Conservation (phyloP, 164 flowering plant species). For the Aristolochia californica region DNA sequence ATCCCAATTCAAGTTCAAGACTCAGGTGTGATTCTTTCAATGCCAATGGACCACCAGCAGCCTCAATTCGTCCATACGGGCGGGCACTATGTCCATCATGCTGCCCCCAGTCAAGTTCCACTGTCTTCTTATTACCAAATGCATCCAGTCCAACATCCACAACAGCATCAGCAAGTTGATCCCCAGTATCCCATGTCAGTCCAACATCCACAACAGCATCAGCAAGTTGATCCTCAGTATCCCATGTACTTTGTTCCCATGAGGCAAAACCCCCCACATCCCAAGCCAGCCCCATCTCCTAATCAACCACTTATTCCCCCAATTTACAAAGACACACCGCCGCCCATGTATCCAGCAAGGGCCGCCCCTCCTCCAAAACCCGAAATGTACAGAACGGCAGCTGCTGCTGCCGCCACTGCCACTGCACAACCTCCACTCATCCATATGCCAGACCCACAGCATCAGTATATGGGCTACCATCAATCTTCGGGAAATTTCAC, state of each 20-base stretch:
- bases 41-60: constrained; percentile 25
- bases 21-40: constrained; percentile 32
- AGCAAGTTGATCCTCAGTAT: constrained; percentile 40
- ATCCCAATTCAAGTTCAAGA: constrained; percentile 50
- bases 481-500: constrained; percentile 53
- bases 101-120: constrained; percentile 42
- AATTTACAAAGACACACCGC: constrained; percentile 20
- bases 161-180: constrained; percentile 34
- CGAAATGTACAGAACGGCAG: constrained; percentile 51
- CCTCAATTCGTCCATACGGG: constrained; percentile 55
- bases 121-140: constrained; percentile 52
- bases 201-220: too few species aligned
- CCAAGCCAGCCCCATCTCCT: constrained; percentile 42
- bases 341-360: constrained; percentile 21
- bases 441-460: constrained; percentile 53
- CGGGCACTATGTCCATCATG: constrained; percentile 59
- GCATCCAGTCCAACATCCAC: constrained; percentile 33
- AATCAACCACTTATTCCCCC: constrained; percentile 27
- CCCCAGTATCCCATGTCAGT: constrained; percentile 56
- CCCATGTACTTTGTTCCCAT: constrained; percentile 52
- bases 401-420: constrained; percentile 13
- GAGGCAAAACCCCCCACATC: constrained; percentile 46
- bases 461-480: constrained; percentile 47
- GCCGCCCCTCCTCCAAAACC: constrained; percentile 35
- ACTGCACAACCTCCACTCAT: constrained; percentile 21